Base-by-base conservation (phyloP, 306 rosid species). In the Pyrus betulifolia region DNA sequence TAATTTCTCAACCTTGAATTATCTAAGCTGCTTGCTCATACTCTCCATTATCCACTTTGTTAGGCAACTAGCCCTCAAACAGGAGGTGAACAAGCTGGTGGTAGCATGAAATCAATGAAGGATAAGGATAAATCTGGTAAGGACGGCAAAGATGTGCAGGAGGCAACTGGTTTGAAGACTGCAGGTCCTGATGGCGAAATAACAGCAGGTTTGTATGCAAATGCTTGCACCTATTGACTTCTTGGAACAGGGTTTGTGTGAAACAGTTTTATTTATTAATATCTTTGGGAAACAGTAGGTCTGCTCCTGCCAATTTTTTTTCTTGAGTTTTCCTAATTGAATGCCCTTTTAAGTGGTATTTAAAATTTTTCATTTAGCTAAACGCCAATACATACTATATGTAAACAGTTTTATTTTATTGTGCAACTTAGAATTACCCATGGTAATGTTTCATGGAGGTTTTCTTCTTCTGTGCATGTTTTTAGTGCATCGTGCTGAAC, bases 141-240 rank as follows among this genome's bases (percentile, higher is more conserved):
- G 87, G 82, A 88, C 68, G 93, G 89, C 70, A 95, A 95, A 82
- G 99, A 92, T 74, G 93, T 82, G 62, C 87, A 83, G 70, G 98
- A 92, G 70, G 74, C 87, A 79, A 89, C 99, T 19, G 97, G 97
- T 83, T 87, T 95, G 84, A 92, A 92, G 87, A 89, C 87, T 5
- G 99, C 99, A 38, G 99, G 97, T 74, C 87, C 93, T 58, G 99
- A 95, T 82, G 99, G 99, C 76, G 99, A 95, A 88, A 92, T 95
- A 64, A 88, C 99, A 60, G 99, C 99, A 86, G 99, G 99, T 92
- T 73, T 87, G 85, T 83, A 42, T 25, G 61, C 66, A 67, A 12
- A 71, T 23, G 4, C 49, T 61, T 74, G 54, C n/a, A 18, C 68
- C 21, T 45, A 12, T 1, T 11, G 25, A 73, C 25, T 13, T 4